These are phyloP conservation scores for Malassezia equina DNA, from an alignment of 1,284 basidiomycete genomes.

Conservation along the genomic window DNA sequence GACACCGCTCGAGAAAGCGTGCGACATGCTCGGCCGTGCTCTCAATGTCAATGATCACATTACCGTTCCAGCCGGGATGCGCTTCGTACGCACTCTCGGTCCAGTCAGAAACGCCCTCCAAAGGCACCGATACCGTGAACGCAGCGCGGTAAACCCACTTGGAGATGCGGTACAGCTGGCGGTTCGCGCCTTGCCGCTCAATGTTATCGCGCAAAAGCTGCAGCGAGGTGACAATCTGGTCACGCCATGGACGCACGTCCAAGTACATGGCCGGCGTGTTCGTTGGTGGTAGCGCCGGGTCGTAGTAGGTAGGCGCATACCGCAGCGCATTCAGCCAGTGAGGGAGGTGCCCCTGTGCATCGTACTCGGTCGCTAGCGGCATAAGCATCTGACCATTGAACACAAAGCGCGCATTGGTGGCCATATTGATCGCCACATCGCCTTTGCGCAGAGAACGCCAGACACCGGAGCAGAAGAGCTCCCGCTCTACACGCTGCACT, in stretches of 20 bases:
- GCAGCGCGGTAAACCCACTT: conserved; percentile 49
- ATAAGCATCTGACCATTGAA: conserved; percentile 47
- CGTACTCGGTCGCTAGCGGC: conserved; percentile 45
- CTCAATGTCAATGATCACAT: conserved; percentile 38
- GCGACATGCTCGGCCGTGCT: conserved; percentile 43
- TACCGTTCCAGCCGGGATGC: conserved; percentile 28
- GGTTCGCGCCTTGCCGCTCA: conserved; percentile 44
- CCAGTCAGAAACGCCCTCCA: conserved; percentile 21
- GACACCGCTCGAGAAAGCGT: conserved; percentile 31
- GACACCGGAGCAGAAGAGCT: conserved; percentile 44
- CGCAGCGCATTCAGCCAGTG: conserved; percentile 48
- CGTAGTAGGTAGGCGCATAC: conserved; percentile 48
- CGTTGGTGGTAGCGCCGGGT: conserved; percentile 46
- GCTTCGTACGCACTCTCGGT: conserved; percentile 9
- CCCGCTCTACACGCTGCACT: conserved; percentile 35
- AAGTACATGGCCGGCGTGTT: conserved; percentile 36
- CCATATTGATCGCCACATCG: conserved; percentile 49
- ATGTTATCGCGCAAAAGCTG: conserved; percentile 48
- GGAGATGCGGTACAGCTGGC: conserved; percentile 45
- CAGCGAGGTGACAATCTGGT: conserved; percentile 44
- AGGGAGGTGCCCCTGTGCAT: conserved; percentile 49
- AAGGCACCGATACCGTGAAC: conserved; percentile 25
- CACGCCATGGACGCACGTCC: conserved; percentile 44
- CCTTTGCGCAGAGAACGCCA: conserved; percentile 46
- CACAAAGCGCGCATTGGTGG: conserved; percentile 44